Conservation (phyloP, 495 filamentous ascomycete genomes). For the Xanthoparmelia taractica region DNA sequence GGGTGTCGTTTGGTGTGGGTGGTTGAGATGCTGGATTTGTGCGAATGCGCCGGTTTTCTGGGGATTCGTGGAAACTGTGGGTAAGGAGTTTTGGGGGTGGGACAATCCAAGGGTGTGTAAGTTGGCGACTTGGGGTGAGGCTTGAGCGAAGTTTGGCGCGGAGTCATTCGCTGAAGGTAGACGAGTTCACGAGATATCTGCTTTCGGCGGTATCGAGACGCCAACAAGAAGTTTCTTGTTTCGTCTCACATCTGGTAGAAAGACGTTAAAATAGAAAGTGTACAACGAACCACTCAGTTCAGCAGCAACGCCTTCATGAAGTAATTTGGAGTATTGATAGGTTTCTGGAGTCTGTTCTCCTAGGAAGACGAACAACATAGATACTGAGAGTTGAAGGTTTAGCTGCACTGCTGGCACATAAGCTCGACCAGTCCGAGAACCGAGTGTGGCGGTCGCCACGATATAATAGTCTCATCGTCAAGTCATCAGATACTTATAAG, state of each 20-base stretch:
- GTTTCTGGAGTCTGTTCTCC: neutral
- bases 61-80: neutral
- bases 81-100: neutral
- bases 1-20: neutral
- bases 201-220: neutral
- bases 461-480: neutral
- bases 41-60: too few relatives aligned
- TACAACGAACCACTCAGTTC: too few relatives aligned
- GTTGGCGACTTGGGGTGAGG: neutral
- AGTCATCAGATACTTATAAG: neutral
- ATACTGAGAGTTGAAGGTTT: too few relatives aligned
- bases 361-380: neutral
- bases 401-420: neutral
- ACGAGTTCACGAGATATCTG: neutral
- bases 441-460: neutral
- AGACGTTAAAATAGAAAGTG: too few relatives aligned
- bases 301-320: too few relatives aligned
- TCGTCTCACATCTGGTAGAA: neutral
- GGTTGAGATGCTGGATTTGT: neutral
- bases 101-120: neutral
- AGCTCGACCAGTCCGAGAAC: neutral
- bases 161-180: neutral
- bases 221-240: neutral
- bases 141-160: neutral
- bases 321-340: too few relatives aligned